Conservation (phyloP, 108 stramenopile species). For the Nitzschia putrida region DNA sequence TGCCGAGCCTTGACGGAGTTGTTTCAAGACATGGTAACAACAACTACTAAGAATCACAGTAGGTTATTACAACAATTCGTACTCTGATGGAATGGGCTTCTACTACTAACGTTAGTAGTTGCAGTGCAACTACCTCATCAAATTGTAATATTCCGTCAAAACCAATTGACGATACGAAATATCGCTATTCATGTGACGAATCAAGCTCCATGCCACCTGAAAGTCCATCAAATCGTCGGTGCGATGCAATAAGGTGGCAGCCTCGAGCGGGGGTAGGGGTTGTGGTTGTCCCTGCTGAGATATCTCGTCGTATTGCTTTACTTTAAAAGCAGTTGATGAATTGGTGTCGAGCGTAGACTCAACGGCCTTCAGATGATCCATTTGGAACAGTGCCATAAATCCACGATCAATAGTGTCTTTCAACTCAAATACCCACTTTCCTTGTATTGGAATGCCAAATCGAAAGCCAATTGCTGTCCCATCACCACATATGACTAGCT, state of each 20-base stretch:
- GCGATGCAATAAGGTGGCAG: conserved; percentile 55
- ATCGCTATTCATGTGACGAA: conserved; percentile 69
- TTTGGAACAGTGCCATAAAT: conserved; percentile 80
- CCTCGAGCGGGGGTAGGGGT: conserved; percentile 49
- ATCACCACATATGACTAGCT: conserved; percentile 82
- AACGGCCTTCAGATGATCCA: conserved; percentile 43
- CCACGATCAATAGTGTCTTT: conserved; percentile 79
- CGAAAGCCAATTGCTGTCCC: conserved; percentile 87
- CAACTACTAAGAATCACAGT: too few species aligned
- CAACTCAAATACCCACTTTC: conserved; percentile 85
- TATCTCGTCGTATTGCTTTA: conserved; percentile 45
- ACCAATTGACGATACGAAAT: conserved; percentile 56
- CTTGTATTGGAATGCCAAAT: conserved; percentile 80
- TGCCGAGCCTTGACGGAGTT: too few species aligned
- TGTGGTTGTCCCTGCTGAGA: neutral
- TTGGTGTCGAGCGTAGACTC: neutral
- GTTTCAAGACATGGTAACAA: too few species aligned
- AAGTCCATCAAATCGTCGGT: conserved; percentile 77
- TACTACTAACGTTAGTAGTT: too few species aligned
- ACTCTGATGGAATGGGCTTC: too few species aligned
- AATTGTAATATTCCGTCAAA: neutral
- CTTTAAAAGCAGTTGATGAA: too few species aligned
- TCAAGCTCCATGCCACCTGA: conserved; percentile 60
- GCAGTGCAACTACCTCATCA: too few species aligned
- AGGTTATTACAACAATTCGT: too few species aligned